These are phyloP conservation scores for Cytospora chrysosperma DNA, from an alignment of 2,329 filamentous ascomycete species.

Conservation along the genomic window DNA sequence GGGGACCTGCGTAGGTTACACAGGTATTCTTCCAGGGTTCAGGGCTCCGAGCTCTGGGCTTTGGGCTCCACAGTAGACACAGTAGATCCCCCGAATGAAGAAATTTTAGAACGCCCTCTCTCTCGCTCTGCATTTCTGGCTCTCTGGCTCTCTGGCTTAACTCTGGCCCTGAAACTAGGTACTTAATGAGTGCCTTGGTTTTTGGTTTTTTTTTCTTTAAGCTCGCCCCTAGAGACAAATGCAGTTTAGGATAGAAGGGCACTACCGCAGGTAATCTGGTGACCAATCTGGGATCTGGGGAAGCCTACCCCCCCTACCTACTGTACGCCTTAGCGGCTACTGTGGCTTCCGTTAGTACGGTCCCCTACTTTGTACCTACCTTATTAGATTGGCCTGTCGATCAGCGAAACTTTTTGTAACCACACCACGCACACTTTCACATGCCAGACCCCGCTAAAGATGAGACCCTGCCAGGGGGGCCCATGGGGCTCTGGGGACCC, in stretches of 20 bases:
- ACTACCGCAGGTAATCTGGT: neutral
- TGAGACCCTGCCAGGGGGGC: neutral
- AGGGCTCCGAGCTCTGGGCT: neutral
- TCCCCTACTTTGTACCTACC: neutral
- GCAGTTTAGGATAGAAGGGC: neutral
- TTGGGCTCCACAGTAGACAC: neutral
- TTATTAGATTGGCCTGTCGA: neutral
- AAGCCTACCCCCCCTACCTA: neutral
- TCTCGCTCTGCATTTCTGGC: too few relatives aligned
- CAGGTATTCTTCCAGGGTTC: too few relatives aligned
- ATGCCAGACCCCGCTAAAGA: slow-evolving; percentile 18
- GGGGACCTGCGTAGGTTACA: too few relatives aligned
- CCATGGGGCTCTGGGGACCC: too few relatives aligned
- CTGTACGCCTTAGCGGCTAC: too few relatives aligned
- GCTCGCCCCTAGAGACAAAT: neutral
- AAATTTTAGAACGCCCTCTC: too few relatives aligned
- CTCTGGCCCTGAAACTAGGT: neutral
- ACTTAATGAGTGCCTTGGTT: too few relatives aligned
- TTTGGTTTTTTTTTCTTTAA: too few relatives aligned
- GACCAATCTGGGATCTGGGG: neutral
- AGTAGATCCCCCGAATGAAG: neutral
- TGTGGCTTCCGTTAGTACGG: neutral
- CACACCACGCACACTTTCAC: slow-evolving; percentile 16
- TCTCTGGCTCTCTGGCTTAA: too few relatives aligned
- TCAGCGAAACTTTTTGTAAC: neutral